Evolutionary conservation across 116 monocot genomes (phyloP), one percentile per base, ranked within the genome.

Genomic region (Trichopus zeylanicus): DNA sequence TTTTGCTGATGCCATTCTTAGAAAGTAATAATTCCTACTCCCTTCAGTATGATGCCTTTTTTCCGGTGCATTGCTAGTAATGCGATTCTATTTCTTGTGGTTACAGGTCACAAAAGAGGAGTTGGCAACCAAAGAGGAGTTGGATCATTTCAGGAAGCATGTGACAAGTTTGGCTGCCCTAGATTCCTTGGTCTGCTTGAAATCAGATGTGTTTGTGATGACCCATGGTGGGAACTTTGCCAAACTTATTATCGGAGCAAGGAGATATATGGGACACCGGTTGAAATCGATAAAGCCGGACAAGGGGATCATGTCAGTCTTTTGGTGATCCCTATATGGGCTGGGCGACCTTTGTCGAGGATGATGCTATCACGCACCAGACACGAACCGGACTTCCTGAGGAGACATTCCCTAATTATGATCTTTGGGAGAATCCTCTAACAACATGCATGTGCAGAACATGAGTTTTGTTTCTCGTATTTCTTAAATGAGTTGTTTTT

Each of bases 131-230:
- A 88, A 85, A 69, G 82, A 76, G 47, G 97, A 98, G 60, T 61
- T 98, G 26, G 82, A 91, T 61, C 70, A 65, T 56, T 91, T 98
- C 73, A 77, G 87, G 55, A 98, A 91, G 75, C 97, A 98, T 51
- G 97, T 98, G n/a, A 87, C 91, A 3, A 91, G 87, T 61, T 63
- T 98, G 51, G 97, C 97, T 30, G 91, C 97, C 25, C 67, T 98
- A 15, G 97, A 98, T 57, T 98, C 88, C 74, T 67, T 91, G 59
- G 97, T 98, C 22, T 98, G 97, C 72, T 46, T 91, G 26, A 87
- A 91, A 58, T 98, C 88, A 0, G 97, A 98, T 38, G 97, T 91
- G 9, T 98, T 98, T 54, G 97, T 98, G 15, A 98, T 91, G 97
- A 98, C 91, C n/a, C 97, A 88, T 38, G 91, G 97, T 5, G 97